phyloP scores from a whole-genome alignment of 768 basidiomycete genomes.

The Coprinopsis marcescibilis region DNA sequence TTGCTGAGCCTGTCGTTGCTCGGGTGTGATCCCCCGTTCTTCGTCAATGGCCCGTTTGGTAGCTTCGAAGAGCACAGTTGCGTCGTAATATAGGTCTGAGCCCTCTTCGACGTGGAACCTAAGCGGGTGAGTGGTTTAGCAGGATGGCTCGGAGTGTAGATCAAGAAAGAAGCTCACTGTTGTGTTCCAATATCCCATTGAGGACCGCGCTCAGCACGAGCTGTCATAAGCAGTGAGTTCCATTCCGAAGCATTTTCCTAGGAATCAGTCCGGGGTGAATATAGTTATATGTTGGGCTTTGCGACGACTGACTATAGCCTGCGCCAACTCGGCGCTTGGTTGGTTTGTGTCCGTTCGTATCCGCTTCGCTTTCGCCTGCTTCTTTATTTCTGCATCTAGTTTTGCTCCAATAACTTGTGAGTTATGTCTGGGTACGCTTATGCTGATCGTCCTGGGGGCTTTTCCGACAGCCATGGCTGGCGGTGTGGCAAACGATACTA shows the following conservation, averaged over 20 bases:
- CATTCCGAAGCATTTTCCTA: constrained; percentile 80
- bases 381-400: constrained; percentile 53
- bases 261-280: background rate
- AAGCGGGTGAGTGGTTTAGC: background rate
- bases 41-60: constrained; percentile 42
- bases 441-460: constrained; percentile 48
- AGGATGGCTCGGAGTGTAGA: background rate
- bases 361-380: constrained; percentile 43
- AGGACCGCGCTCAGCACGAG: constrained; percentile 76
- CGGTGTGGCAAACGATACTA: background rate
- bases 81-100: constrained; percentile 70
- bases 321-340: constrained; percentile 56
- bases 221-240: constrained; percentile 76
- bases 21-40: constrained; percentile 30
- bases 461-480: constrained; percentile 54
- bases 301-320: constrained; percentile 56
- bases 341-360: constrained; percentile 55
- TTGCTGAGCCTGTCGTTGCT: constrained; percentile 24
- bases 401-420: constrained; percentile 67
- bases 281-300: background rate
- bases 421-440: constrained; percentile 71
- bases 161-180: constrained; percentile 47
- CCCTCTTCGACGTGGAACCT: constrained; percentile 75
- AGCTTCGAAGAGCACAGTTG: constrained; percentile 51
- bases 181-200: constrained; percentile 88